Evolutionary conservation across 345 rosid species (phyloP), one percentile per base, ranked within the genome.

Genomic region (Melaleuca quinquenervia): DNA sequence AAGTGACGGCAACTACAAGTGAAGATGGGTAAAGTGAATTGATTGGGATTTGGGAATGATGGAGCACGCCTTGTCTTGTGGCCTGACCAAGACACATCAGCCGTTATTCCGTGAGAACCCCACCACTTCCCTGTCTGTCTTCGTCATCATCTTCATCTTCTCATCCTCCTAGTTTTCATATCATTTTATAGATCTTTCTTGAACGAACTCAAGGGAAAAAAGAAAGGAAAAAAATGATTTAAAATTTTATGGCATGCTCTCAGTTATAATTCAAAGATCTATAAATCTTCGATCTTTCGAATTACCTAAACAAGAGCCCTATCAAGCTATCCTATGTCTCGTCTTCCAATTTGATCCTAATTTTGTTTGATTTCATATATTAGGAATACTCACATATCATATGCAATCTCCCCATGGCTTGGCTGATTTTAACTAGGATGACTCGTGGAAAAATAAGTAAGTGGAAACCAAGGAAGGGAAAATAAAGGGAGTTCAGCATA

Each of bases 51-150:
- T 29, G 51, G 82, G 80, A 82, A 82, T 32, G 48, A 27, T 70
- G 80, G 18, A 83, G 93, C 92, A 90, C 89, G 93, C 93, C 70
- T 87, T 91, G 41, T 41, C 41, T 41, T 41, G 92, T 91, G 85
- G 90, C 83, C 92, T 89, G 27, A 82, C 56, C 44, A 20, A 86
- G 90, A 75, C 88, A 83, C 92, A 90, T 70, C 80, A 75, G 83
- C 90, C 89, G 58, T 82, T 56, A 36, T 70, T 70, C 80, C 80
- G 36, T 6, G 12, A 70, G 45, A 70, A 24, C 50, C 50, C 84
- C 84, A n/a, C 41, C 24, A 52, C 50, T 10, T 16, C 51, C 1
- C 52, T 13, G 24, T 82, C 84, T n/a, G 11, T 50, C 84, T 36
- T 82, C 55, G 3, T 82, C 84, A n/a, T 82, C 84, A 5, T 50